A percentile compares a stretch with the other conserved stretches of the same genome.
phyloP scores from a whole-genome alignment of 441 rosid species.

The Aquilaria agallochum region DNA sequence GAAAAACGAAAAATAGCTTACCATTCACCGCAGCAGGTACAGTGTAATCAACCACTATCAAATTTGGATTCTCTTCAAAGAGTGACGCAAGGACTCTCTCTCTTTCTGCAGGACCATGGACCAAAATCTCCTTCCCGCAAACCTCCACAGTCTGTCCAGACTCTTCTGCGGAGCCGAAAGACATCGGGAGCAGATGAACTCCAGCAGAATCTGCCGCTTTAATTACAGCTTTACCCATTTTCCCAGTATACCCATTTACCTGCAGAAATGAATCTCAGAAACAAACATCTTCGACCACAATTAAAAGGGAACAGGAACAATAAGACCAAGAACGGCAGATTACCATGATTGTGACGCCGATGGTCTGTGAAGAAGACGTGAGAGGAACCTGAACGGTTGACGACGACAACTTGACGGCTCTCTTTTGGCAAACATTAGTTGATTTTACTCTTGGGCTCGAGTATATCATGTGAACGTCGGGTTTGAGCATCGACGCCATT shows the following conservation, averaged over 20 bases:
- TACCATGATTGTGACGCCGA: slow-evolving; percentile 49
- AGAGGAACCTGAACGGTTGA: slow-evolving; percentile 22
- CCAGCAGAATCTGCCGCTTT: slow-evolving; percentile 86
- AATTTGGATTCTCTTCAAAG: slow-evolving; percentile 50
- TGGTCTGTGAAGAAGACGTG: slow-evolving; percentile 19
- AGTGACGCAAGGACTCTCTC: slow-evolving; percentile 61
- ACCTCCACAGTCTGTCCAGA: slow-evolving; percentile 54
- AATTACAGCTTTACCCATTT: slow-evolving; percentile 87
- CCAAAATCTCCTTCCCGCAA: slow-evolving; percentile 62
- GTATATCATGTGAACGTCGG: slow-evolving; percentile 4
- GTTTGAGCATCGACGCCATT: slow-evolving; percentile 23
- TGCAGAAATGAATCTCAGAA: slow-evolving; percentile 14
- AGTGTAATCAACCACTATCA: slow-evolving; percentile 81
- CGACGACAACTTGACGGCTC: slow-evolving; percentile 10
- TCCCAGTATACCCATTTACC: slow-evolving; percentile 87
- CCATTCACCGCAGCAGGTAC: slow-evolving; percentile 85
- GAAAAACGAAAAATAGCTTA: slow-evolving; percentile 11
- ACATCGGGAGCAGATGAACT: slow-evolving; percentile 63
- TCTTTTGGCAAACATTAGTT: slow-evolving; percentile 1
- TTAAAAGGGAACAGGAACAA: neutral
- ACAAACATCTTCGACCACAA: neutral
- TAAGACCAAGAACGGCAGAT: neutral
- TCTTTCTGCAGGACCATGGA: slow-evolving; percentile 72
- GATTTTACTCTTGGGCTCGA: slow-evolving; percentile 10
- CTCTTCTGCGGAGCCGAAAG: slow-evolving; percentile 69